Base-by-base conservation (phyloP, 2,329 filamentous ascomycete genomes). In the Sclerotinia borealis region DNA sequence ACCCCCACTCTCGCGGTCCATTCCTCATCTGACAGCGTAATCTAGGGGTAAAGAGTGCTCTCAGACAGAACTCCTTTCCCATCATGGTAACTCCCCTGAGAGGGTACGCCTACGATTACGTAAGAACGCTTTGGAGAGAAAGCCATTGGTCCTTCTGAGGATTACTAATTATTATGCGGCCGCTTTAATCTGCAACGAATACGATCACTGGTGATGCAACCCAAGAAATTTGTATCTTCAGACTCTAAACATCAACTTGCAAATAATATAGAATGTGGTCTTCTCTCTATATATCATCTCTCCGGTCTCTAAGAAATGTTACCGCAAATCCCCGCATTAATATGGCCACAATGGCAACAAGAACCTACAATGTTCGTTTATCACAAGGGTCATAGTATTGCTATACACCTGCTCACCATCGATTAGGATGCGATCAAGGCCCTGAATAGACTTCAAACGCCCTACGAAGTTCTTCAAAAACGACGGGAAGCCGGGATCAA, bases 401-500 rank as follows among this genome's bases (percentile, higher is more conserved):
- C 49, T 34, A 36, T 34, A n/a, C n/a, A 25, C 22, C 3, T 52
- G 45, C 64, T 66, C 29, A 67, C 63, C 51, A 49, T 39, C 36
- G 25, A 31, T 36, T 58, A 96, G 92, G 92, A 95, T 75, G 95
- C 93, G 54, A 87, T 98, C 67, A 81, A 86, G 69, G 86, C 90
- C 45, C 84, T 98, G 73, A 98, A 98, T 76, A 89, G 91, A 50
- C 85, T 98, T 58, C 95, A 99, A 76, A 92, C 90, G 48, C 96
- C 96, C 59, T 93, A 89, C 74, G 85, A 89, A 55, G 83, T 92
- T 59, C 84, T 97, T 22, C 87, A 96, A 74, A 86, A 88, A 58
- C 87, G 95, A 59, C 83, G 86, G 61, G 90, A 90, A 74, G 89
- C 88, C 22, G 90, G 91, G 25, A 79, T 86, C 66, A 83, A 81